Base-by-base conservation (phyloP, 176 grass and related monocot species). In the Calamus simplicifolius region DNA sequence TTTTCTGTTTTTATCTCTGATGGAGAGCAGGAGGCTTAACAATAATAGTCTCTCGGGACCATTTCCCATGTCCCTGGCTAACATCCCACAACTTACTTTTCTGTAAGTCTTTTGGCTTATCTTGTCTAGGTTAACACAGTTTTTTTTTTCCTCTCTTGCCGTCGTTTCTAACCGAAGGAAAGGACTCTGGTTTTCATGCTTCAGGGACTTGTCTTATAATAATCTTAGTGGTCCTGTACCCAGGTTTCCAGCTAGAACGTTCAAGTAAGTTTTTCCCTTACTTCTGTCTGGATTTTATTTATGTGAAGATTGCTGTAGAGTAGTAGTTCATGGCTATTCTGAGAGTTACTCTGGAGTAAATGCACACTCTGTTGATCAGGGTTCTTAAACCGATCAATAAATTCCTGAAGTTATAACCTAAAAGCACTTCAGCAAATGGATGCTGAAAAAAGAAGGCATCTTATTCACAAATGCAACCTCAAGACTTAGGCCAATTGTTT, bases 171-270 rank as follows among this genome's bases (percentile, higher is more conserved):
- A 49, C 27, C 30, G 61, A 51, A 31, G 52, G 35, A 75, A 58
- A 38, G 4, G 66, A 15, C 29, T 23, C 27, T 77, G 23, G 56
- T 73, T 76, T 57, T 53, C 27, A 73, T 73, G 58, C 77, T 73
- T 60, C 80, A 95, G 90, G 65, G 90, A 95, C 53, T 51, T 95
- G 59, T 95, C 86, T 49, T 95, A 86, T 21, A 95, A 95, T 77
- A 90, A 95, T 56, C 56, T 95, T 23, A 90, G 80, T 57, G 86
- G 86, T 5, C 77, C 80, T 51, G 19, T 95, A 49, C 86, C 86
- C 57, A 70, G 74, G 27, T 78, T 77, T 61, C 62, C 82, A 55
- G 75, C 74, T 48, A 79, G 74, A 74, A 90, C 82, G 50, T 87
- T 87, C 86, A 89, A 90, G 90, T 95, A 79, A 70, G 70, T 75